Conservation (phyloP, 352 stramenopile species). For the Pythium folliculosum region DNA sequence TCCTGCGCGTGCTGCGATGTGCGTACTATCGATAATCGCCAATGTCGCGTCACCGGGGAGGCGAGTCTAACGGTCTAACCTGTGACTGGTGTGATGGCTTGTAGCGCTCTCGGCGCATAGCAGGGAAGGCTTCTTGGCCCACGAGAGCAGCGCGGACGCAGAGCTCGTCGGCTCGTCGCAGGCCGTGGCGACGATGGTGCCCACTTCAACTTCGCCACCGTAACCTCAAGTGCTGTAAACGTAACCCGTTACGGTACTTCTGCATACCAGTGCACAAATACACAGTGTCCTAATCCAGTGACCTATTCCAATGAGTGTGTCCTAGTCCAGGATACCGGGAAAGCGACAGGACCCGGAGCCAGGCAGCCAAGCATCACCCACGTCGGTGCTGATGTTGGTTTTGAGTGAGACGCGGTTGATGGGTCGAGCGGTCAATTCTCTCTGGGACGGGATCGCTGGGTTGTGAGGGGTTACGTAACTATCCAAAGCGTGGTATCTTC, state of each 20-base stretch:
- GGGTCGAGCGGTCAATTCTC: not conserved
- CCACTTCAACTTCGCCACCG: conserved; percentile 5
- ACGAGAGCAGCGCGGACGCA: conserved; percentile 12
- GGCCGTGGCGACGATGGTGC: not conserved
- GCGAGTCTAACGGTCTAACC: not conserved
- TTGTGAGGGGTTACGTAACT: conserved; percentile 7
- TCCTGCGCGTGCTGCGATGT: conserved; percentile 62
- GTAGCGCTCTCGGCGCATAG: conserved; percentile 60
- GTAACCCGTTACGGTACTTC: too few species aligned
- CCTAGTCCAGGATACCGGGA: too few species aligned
- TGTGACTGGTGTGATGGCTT: not conserved
- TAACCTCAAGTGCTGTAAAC: not conserved
- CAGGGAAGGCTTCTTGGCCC: conserved; percentile 40
- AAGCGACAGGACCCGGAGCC: not conserved
- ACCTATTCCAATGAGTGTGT: too few species aligned
- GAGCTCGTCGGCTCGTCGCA: not conserved
- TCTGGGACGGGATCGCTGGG: not conserved
- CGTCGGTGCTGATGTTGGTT: not conserved
- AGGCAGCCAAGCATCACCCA: not conserved
- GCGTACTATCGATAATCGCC: too few species aligned
- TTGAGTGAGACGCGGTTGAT: not conserved
- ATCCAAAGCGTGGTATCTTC: not conserved
- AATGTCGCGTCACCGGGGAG: too few species aligned
- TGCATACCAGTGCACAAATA: too few species aligned
- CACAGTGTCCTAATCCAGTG: too few species aligned